Evolutionary conservation across 1,139 yeast genomes (phyloP).

Genomic region (Candida sp.): DNA sequence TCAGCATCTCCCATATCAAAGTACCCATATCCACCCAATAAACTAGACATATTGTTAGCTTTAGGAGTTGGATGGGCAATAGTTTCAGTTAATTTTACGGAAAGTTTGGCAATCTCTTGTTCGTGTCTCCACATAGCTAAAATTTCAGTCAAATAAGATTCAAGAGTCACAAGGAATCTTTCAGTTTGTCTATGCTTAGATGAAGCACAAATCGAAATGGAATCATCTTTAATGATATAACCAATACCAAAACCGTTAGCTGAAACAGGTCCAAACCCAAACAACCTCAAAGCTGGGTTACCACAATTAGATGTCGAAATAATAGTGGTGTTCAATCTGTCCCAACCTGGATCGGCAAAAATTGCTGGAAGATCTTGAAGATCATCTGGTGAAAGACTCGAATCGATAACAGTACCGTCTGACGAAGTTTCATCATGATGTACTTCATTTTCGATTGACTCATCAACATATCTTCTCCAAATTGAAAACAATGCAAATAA

Average conservation of each 20-base stretch:
- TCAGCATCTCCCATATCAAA: conserved; percentile 71
- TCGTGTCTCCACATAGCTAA: conserved; percentile 52
- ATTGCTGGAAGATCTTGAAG: conserved; percentile 35
- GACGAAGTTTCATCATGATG: conserved; percentile 18
- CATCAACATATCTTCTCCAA: conserved; percentile 73
- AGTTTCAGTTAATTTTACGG: background rate
- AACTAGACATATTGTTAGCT: conserved; percentile 31
- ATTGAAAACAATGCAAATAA: conserved; percentile 83
- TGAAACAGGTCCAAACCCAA: conserved; percentile 92
- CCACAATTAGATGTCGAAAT: conserved; percentile 55
- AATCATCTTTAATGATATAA: conserved; percentile 81
- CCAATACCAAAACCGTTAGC: conserved; percentile 93
- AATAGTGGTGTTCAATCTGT: conserved; percentile 53
- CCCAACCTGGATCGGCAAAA: conserved; percentile 73
- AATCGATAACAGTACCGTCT: conserved; percentile 19
- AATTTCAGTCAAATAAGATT: conserved; percentile 65
- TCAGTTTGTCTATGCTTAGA: conserved; percentile 90
- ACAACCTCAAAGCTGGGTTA: conserved; percentile 79
- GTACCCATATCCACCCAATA: conserved; percentile 80
- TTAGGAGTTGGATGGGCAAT: conserved; percentile 12
- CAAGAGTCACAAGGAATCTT: conserved; percentile 73
- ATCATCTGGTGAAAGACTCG: background rate
- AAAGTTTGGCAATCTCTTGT: conserved; percentile 9
- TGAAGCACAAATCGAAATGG: conserved; percentile 81
- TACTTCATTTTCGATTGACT: conserved; percentile 15